Evolutionary conservation across 73 alveolate genomes (phyloP).

Genomic region (Symbiodinium pilosum): DNA sequence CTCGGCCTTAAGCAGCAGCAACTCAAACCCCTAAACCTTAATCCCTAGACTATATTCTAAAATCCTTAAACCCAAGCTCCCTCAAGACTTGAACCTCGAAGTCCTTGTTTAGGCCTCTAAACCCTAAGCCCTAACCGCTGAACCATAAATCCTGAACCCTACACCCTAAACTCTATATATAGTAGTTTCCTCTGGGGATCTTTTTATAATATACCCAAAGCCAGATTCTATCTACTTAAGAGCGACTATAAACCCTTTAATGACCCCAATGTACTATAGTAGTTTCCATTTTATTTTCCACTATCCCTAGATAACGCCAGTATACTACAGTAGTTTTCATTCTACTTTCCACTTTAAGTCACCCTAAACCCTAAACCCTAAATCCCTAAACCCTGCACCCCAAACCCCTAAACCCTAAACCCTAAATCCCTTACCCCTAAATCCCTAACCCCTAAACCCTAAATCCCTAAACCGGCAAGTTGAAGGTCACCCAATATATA

Average conservation of each 20-base stretch:
- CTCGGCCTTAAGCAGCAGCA: neutral
- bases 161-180: neutral
- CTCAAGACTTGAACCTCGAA: neutral
- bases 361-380: too few relatives aligned
- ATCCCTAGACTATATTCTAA: neutral
- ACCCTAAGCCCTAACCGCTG: neutral
- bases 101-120: neutral
- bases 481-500: neutral
- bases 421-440: neutral
- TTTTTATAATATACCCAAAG: too few relatives aligned
- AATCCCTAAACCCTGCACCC: too few relatives aligned
- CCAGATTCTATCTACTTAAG: too few relatives aligned
- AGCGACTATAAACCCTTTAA: too few relatives aligned
- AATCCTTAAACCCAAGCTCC: neutral
- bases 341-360: neutral
- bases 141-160: neutral
- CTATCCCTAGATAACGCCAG: too few relatives aligned
- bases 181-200: too few relatives aligned
- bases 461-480: neutral
- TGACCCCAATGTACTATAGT: too few relatives aligned
- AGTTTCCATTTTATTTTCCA: too few relatives aligned
- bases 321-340: too few relatives aligned
- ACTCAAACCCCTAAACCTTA: neutral
- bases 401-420: too few relatives aligned
- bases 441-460: neutral